A percentile compares a stretch with the other conserved stretches of the same genome.
These are phyloP conservation scores for Calycina herbarum DNA, from an alignment of 2,329 filamentous ascomycete species.

Conservation along the genomic window DNA sequence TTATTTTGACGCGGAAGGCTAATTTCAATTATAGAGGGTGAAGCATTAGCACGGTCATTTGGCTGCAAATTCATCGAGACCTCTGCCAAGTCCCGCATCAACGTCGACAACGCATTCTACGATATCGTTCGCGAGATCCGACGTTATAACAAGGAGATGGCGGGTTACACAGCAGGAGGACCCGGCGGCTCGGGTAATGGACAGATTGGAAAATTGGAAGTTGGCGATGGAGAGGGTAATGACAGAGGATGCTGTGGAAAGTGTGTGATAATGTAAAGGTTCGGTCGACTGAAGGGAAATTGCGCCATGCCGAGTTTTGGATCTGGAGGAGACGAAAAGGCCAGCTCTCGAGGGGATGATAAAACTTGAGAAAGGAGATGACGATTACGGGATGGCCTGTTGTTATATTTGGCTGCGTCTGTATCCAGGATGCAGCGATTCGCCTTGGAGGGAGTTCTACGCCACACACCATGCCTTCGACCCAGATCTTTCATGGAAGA, in stretches of 20 bases:
- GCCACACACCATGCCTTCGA: not conserved
- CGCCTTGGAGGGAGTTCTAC: not conserved
- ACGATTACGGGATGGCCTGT: not conserved
- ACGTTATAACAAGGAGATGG: conserved; percentile 98
- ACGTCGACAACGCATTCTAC: conserved; percentile 98
- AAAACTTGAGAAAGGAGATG: not conserved
- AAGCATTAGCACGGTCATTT: conserved; percentile 81
- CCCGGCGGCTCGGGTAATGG: conserved; percentile 58
- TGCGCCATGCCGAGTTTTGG: not conserved
- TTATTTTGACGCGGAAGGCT: not conserved
- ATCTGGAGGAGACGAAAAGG: not conserved
- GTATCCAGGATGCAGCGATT: not conserved
- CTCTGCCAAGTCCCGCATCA: conserved; percentile 95
- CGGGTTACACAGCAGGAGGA: conserved; percentile 74
- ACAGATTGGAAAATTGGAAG: conserved; percentile 70
- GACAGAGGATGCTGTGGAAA: conserved; percentile 76
- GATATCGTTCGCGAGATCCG: conserved; percentile 97
- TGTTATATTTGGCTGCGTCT: not conserved
- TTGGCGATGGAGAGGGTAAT: conserved; percentile 62
- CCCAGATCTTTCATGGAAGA: conserved; percentile 4
- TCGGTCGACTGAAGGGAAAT: not conserved
- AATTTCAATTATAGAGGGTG: conserved; percentile 67
- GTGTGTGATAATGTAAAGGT: conserved; percentile 80
- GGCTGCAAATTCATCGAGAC: conserved; percentile 99
- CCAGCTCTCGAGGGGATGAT: not conserved